Evolutionary conservation across 202 grass and related monocot species (phyloP), one percentile per base, ranked within the genome.

Genomic region (Carex sylvatica): DNA sequence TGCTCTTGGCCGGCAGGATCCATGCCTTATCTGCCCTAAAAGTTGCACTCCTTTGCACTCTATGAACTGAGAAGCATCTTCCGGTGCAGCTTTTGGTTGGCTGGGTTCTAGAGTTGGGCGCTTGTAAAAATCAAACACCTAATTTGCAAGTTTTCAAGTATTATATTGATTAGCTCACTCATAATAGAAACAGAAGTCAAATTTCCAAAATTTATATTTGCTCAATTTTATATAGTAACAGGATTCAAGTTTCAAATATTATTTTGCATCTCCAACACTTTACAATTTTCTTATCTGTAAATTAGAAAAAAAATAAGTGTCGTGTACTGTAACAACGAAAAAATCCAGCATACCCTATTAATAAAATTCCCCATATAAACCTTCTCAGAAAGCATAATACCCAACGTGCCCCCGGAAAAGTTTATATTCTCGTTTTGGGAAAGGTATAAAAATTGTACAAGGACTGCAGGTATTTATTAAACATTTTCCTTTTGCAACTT

Each of bases 51-150:
- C 89, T 89, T 74, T 93, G 81, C 86, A 90, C 83, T 94, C 96
- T 73, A 90, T 88, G 70, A 93, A 92, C 87, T 90, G 89, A 56
- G 79, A 80, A 31, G 62, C 65, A 86, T 93, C 91, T 87, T 99
- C 96, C 4, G 36, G 20, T 64, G 78, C 79, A 87, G 86, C 84
- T 92, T 89, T 99, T 80, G 89, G 87, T 68, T 88, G 88, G 87
- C 83, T 96, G 18, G 70, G 82, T 83, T 99, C 93, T 89, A 85
- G 46, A 92, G 91, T 95, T 85, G 89, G 91, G 61, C 88, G 88
- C 85, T 99, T 99, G 86, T 96, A 99, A 85, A 92, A 99, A 85
- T 99, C 96, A 92, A 99, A 95, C 84, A 99, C 96, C 96, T 99
- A 86, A 87, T 82, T 16, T 20, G 72, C 52, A 90, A 87, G 73